A percentile compares a stretch with the other conserved stretches of the same genome.
These are phyloP conservation scores for Nissolia schottii DNA, from an alignment of 306 rosid genomes.

Conservation along the genomic window DNA sequence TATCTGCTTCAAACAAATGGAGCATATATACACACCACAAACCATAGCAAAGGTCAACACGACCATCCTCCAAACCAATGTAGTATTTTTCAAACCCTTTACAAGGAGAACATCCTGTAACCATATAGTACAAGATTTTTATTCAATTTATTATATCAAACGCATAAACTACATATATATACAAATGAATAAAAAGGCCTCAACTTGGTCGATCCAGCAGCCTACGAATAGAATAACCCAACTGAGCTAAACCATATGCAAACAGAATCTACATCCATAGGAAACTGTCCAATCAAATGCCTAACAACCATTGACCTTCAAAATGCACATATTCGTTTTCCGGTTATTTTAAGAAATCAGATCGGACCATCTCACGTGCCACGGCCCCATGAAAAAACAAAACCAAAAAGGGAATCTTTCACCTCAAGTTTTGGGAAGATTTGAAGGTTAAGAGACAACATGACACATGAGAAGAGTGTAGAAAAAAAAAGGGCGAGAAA, in stretches of 20 bases:
- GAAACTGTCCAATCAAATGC: constrained; percentile 16
- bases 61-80: constrained; percentile 71
- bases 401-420: constrained; percentile 19
- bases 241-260: neutral
- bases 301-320: constrained; percentile 14
- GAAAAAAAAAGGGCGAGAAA: neutral
- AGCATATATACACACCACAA: constrained; percentile 87
- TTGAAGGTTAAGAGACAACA: constrained; percentile 18
- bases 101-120: constrained; percentile 56
- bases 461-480: neutral
- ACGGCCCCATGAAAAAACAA: constrained; percentile 33
- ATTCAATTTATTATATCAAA: neutral
- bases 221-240: constrained; percentile 25
- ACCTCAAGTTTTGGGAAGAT: constrained; percentile 2
- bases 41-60: constrained; percentile 77
- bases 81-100: constrained; percentile 71
- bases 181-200: neutral
- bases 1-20: constrained; percentile 83
- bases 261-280: constrained; percentile 12
- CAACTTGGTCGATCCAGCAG: constrained; percentile 16
- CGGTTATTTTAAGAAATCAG: constrained; percentile 33
- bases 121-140: constrained; percentile 17
- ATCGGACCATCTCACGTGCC: constrained; percentile 48
- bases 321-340: neutral
- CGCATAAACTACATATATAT: neutral